Evolutionary conservation across 1,139 yeast genomes (phyloP).

Genomic region (Diutina rugosa): DNA sequence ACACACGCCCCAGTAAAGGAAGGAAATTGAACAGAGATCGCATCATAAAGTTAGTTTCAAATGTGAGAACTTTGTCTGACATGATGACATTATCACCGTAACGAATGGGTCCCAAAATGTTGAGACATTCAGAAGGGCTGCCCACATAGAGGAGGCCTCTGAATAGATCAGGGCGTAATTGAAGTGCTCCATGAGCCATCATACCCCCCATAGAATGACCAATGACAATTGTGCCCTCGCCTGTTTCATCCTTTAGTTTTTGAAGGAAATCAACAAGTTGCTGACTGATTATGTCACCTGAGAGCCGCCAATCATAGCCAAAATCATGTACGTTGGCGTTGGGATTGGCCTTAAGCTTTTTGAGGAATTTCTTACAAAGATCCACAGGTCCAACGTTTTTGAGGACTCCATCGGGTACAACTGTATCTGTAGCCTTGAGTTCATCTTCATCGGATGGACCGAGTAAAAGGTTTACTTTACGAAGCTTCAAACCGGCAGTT

Average conservation of each 20-base stretch:
- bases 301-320: constrained; percentile 87
- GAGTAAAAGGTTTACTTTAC: constrained; percentile 53
- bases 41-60: constrained; percentile 81
- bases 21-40: constrained; percentile 69
- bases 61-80: constrained; percentile 62
- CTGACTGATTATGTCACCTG: constrained; percentile 39
- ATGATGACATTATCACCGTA: constrained; percentile 71
- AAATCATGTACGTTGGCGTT: constrained; percentile 54
- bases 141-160: constrained; percentile 75
- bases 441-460: constrained; percentile 66
- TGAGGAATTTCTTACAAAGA: constrained; percentile 49
- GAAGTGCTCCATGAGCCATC: constrained; percentile 69
- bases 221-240: constrained; percentile 52
- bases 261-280: constrained; percentile 37
- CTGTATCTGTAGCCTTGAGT: constrained; percentile 29
- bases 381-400: constrained; percentile 85
- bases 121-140: constrained; percentile 72
- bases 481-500: constrained; percentile 68
- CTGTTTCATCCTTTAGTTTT: constrained; percentile 22
- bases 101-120: constrained; percentile 74
- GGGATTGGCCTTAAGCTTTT: constrained; percentile 33
- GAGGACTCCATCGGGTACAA: constrained; percentile 67
- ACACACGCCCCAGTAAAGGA: constrained; percentile 64
- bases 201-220: constrained; percentile 95
- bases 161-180: constrained; percentile 50